phyloP scores from a whole-genome alignment of 768 basidiomycete species.

The Antrodiella citrinella region DNA sequence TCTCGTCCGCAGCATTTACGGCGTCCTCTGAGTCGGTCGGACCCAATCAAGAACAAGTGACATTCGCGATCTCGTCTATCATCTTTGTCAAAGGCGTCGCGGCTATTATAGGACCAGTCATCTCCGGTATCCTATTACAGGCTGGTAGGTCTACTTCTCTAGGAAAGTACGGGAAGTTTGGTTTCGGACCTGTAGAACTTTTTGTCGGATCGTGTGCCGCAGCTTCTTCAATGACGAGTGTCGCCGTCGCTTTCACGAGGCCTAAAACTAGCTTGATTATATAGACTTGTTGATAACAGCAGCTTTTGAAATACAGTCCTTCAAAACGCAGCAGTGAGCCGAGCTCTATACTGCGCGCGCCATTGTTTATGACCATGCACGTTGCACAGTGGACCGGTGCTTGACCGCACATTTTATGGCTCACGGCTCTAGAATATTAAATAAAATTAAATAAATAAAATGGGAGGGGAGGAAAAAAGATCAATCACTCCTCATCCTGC shows the following conservation, averaged over 20 bases:
- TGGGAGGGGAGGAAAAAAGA: too few relatives aligned
- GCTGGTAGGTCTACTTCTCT: slow-evolving; percentile 7
- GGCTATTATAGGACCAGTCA: slow-evolving; percentile 14
- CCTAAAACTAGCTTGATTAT: too few relatives aligned
- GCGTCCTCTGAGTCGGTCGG: slow-evolving; percentile 16
- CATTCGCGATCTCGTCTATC: slow-evolving; percentile 10
- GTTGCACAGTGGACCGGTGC: too few relatives aligned
- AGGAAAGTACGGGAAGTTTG: slow-evolving; percentile 13
- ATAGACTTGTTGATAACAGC: too few relatives aligned
- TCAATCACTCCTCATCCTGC: too few relatives aligned
- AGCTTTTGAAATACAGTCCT: too few relatives aligned
- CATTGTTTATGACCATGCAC: too few relatives aligned
- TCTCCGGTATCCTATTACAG: slow-evolving; percentile 17
- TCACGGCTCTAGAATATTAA: too few relatives aligned
- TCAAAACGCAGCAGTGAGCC: too few relatives aligned
- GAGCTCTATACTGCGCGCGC: too few relatives aligned
- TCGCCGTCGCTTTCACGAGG: neutral
- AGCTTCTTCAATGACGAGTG: slow-evolving; percentile 5
- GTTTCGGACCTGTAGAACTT: slow-evolving; percentile 16
- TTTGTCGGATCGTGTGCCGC: slow-evolving; percentile 18
- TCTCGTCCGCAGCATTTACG: slow-evolving; percentile 11
- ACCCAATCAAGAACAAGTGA: slow-evolving; percentile 15
- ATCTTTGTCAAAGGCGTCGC: slow-evolving; percentile 16
- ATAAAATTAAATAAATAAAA: too few relatives aligned
- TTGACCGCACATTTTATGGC: too few relatives aligned